These are phyloP conservation scores for Saturnispora quitensis DNA, from an alignment of 805 yeast genomes.

Conservation along the genomic window DNA sequence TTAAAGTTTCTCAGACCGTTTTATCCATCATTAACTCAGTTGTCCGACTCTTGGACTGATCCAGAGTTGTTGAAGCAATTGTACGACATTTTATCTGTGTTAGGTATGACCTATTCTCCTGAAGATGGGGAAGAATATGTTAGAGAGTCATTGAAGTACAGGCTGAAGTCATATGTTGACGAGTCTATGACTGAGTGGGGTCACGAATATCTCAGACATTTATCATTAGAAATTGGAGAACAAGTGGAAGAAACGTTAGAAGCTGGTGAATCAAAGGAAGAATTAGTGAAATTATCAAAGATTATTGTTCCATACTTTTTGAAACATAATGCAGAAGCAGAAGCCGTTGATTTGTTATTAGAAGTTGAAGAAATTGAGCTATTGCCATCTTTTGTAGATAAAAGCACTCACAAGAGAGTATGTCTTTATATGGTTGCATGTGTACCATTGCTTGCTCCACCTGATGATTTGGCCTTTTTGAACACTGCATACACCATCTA, in stretches of 20 bases:
- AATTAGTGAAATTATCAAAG: slow-evolving; percentile 54
- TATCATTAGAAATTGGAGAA: slow-evolving; percentile 91
- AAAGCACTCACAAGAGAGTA: slow-evolving; percentile 75
- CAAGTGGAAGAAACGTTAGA: slow-evolving; percentile 49
- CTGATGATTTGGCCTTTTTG: slow-evolving; percentile 79
- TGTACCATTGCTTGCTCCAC: slow-evolving; percentile 93
- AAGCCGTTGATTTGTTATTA: slow-evolving; percentile 86
- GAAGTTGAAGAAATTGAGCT: slow-evolving; percentile 85
- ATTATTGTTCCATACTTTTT: slow-evolving; percentile 83
- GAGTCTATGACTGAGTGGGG: slow-evolving; percentile 84
- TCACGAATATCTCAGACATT: slow-evolving; percentile 93
- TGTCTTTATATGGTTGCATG: slow-evolving; percentile 93
- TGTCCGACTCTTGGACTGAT: slow-evolving; percentile 59
- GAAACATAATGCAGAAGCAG: slow-evolving; percentile 95
- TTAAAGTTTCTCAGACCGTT: slow-evolving; percentile 89
- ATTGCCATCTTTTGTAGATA: slow-evolving; percentile 77
- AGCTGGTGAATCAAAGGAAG: slow-evolving; percentile 21
- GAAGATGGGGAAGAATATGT: slow-evolving; percentile 43
- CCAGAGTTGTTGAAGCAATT: slow-evolving; percentile 37
- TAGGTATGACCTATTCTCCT: slow-evolving; percentile 90
- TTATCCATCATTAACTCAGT: slow-evolving; percentile 55
- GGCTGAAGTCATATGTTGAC: slow-evolving; percentile 41
- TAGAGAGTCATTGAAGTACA: slow-evolving; percentile 70
- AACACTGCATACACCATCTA: slow-evolving; percentile 85
- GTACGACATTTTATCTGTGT: slow-evolving; percentile 84